Evolutionary conservation across 179 eudicot genomes (phyloP).

Genomic region (Silene vulgaris): DNA sequence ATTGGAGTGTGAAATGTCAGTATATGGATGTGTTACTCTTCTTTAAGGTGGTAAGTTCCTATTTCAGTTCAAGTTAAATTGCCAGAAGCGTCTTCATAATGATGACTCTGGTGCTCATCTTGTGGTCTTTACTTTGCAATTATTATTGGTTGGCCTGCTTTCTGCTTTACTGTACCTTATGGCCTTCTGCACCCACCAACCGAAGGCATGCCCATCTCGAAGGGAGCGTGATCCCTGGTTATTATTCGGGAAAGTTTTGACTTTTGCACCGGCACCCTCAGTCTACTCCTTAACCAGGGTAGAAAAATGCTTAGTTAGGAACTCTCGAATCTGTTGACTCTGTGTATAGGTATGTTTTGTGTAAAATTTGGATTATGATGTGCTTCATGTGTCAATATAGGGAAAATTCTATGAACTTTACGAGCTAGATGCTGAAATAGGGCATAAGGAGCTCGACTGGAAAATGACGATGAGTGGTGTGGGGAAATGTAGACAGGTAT

Average conservation of each 20-base stretch:
- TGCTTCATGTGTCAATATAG: conserved; percentile 30
- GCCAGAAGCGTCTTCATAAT: not conserved
- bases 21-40: conserved; percentile 88
- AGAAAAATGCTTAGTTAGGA: not conserved
- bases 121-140: not conserved
- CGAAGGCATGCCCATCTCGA: too few species aligned
- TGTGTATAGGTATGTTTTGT: not conserved
- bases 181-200: not conserved
- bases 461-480: conserved; percentile 90
- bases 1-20: conserved; percentile 78
- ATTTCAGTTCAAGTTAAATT: conserved; percentile 4
- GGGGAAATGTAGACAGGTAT: conserved; percentile 96
- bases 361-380: not conserved
- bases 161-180: not conserved
- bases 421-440: conserved; percentile 97
- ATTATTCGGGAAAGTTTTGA: too few species aligned
- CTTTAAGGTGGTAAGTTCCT: conserved; percentile 89
- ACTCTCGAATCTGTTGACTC: not conserved
- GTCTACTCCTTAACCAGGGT: not conserved
- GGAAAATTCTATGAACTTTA: conserved; percentile 96
- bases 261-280: too few species aligned
- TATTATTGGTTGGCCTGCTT: not conserved
- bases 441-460: conserved; percentile 98
- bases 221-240: too few species aligned
- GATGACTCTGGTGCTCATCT: not conserved